phyloP scores from a whole-genome alignment of 2,329 filamentous ascomycete genomes.

The Aspergillus phoenicis region DNA sequence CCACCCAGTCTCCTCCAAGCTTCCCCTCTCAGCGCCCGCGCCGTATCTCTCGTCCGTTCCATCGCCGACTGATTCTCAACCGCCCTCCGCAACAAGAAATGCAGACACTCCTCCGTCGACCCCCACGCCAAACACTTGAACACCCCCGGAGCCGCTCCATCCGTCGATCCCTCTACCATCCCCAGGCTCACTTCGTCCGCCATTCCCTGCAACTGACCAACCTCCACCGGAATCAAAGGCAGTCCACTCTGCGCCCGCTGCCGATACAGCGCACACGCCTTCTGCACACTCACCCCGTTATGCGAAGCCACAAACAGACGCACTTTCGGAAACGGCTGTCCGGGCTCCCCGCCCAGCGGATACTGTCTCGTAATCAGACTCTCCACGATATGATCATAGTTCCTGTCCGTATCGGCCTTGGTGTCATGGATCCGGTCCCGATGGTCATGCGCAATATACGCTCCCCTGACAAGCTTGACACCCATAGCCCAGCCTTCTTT shows the following conservation, averaged over 20 bases:
- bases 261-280: constrained; percentile 42
- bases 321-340: constrained; percentile 30
- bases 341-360: constrained; percentile 19
- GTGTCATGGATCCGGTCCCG: constrained; percentile 41
- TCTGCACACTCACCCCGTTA: constrained; percentile 53
- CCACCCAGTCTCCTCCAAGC: constrained; percentile 43
- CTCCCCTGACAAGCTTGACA: constrained; percentile 51
- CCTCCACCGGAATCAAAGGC: constrained; percentile 48
- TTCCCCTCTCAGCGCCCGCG: constrained; percentile 66
- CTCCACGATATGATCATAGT: constrained; percentile 55
- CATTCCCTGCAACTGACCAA: constrained; percentile 86
- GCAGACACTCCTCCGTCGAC: constrained; percentile 55
- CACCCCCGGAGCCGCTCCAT: constrained; percentile 39
- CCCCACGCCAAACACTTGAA: constrained; percentile 60
- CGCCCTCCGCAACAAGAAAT: constrained; percentile 60
- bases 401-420: constrained; percentile 42
- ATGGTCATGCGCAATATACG: constrained; percentile 48
- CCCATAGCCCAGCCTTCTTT: constrained; percentile 46
- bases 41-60: constrained; percentile 62
- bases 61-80: constrained; percentile 74
- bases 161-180: constrained; percentile 40
- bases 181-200: constrained; percentile 76
- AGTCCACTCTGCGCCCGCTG: constrained; percentile 45
- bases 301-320: constrained; percentile 57
- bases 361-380: constrained; percentile 49